These are phyloP conservation scores for Globisporangium abappressorium DNA, from an alignment of 352 stramenopile species.

Conservation along the genomic window DNA sequence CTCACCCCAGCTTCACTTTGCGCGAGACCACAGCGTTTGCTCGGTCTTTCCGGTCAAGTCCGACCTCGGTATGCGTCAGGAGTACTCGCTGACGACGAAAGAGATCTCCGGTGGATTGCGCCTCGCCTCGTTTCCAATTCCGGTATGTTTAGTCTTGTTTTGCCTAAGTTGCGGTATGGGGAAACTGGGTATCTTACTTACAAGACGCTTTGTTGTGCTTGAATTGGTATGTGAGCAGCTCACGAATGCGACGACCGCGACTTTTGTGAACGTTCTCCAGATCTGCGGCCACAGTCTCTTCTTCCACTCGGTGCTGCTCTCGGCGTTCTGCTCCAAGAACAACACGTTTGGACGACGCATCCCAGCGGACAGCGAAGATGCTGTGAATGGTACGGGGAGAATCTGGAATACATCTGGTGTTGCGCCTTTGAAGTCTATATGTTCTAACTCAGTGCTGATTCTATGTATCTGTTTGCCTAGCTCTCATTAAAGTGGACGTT, in stretches of 20 bases:
- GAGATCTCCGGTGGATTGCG: conserved; percentile 82
- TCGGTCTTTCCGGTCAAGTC: conserved; percentile 54
- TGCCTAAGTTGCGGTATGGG: not conserved
- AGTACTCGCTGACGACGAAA: conserved; percentile 81
- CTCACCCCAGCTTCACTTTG: conserved; percentile 68
- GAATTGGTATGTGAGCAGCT: conserved; percentile 28
- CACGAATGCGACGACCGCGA: conserved; percentile 54
- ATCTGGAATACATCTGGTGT: not conserved
- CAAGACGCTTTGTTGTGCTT: conserved; percentile 2
- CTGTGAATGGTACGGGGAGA: conserved; percentile 44
- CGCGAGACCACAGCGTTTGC: conserved; percentile 68
- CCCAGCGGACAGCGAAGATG: conserved; percentile 55
- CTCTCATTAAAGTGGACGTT: conserved; percentile 79
- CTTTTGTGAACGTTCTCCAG: conserved; percentile 65
- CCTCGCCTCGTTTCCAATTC: conserved; percentile 79
- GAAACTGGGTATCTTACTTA: not conserved
- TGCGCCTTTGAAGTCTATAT: not conserved
- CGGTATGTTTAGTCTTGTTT: conserved; percentile 29
- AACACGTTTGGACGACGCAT: conserved; percentile 72
- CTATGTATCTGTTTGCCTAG: conserved; percentile 18
- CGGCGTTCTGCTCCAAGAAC: conserved; percentile 65
- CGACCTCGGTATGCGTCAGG: conserved; percentile 64
- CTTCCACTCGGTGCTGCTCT: conserved; percentile 80
- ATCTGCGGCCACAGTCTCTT: conserved; percentile 84
- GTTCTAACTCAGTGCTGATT: not conserved